Conservation (phyloP, 805 yeast species). For the Hanseniaspora clermontiae region DNA sequence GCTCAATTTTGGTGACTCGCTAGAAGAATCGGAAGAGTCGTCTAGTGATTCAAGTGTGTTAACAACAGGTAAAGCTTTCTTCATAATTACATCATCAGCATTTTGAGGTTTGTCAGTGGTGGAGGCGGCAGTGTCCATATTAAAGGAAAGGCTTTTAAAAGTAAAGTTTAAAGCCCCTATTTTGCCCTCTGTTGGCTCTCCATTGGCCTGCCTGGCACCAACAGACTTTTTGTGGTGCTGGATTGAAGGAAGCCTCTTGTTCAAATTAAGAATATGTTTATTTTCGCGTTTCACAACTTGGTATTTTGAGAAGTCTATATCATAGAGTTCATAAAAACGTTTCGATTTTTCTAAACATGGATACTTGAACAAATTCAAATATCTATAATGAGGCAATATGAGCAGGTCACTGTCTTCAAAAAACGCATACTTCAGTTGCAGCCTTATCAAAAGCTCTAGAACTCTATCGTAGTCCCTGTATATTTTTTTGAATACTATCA, state of each 20-base stretch:
- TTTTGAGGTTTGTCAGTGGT: neutral
- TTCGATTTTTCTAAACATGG: neutral
- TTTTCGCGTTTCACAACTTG: neutral
- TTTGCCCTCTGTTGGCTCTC: neutral
- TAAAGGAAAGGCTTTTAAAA: neutral
- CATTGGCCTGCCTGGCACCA: no score
- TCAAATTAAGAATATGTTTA: neutral
- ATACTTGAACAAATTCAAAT: neutral
- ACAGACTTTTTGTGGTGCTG: neutral
- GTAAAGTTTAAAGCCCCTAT: neutral
- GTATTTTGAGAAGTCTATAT: neutral
- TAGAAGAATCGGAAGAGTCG: neutral
- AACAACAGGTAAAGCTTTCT: no score
- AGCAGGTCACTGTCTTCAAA: neutral
- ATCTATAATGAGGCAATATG: conserved; percentile 6
- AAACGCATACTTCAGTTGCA: conserved; percentile 1
- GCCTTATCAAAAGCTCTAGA: neutral
- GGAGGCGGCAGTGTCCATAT: neutral
- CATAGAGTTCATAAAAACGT: neutral
- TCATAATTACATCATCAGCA: neutral
- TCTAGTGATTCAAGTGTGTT: no score
- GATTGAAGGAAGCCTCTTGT: neutral
- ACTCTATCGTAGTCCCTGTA: neutral
- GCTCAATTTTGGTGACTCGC: neutral
- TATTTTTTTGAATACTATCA: neutral